Percentiles rank a stretch among this genome's conserved stretches.
phyloP scores from a whole-genome alignment of 2,329 filamentous ascomycete species.

The Colletotrichum spinosum region DNA sequence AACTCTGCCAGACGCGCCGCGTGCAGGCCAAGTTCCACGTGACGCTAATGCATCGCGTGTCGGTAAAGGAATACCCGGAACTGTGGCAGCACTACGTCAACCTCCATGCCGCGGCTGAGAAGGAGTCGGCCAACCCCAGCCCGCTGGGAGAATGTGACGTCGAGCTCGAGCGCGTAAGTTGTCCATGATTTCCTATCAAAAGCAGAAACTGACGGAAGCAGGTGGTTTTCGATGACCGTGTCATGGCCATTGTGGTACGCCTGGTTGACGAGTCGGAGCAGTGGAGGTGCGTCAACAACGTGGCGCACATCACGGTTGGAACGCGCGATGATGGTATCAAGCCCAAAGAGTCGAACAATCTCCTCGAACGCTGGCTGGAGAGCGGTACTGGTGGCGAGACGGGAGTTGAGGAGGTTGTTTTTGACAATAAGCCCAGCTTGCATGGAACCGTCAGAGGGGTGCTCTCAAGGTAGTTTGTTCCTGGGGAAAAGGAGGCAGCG shows the following conservation, averaged over 20 bases:
- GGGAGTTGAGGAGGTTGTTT: conserved; percentile 59
- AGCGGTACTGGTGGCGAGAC: conserved; percentile 57
- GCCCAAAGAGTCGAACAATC: conserved; percentile 92
- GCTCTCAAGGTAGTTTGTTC: conserved; percentile 54
- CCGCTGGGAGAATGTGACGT: conserved; percentile 73
- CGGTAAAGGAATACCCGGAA: conserved; percentile 68
- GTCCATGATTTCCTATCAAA: not conserved
- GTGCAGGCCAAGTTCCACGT: conserved; percentile 92
- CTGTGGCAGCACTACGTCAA: conserved; percentile 81
- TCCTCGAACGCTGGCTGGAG: conserved; percentile 81
- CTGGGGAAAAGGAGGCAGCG: not conserved
- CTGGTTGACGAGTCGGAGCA: conserved; percentile 67
- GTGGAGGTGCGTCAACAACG: conserved; percentile 79
- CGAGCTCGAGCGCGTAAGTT: conserved; percentile 68
- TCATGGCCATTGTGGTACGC: conserved; percentile 93
- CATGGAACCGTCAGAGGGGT: conserved; percentile 62
- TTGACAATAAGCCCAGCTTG: conserved; percentile 61
- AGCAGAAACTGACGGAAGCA: conserved; percentile 40
- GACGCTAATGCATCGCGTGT: conserved; percentile 87
- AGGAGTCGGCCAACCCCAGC: conserved; percentile 46
- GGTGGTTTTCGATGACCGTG: conserved; percentile 84
- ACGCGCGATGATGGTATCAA: conserved; percentile 82
- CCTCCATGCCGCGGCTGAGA: conserved; percentile 61
- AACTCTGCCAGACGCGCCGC: conserved; percentile 78
- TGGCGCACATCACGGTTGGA: conserved; percentile 91